A percentile compares a stretch with the other conserved stretches of the same genome.
Evolutionary conservation across 129 eudicot species (phyloP).

Genomic region (Flaveria bidentis): DNA sequence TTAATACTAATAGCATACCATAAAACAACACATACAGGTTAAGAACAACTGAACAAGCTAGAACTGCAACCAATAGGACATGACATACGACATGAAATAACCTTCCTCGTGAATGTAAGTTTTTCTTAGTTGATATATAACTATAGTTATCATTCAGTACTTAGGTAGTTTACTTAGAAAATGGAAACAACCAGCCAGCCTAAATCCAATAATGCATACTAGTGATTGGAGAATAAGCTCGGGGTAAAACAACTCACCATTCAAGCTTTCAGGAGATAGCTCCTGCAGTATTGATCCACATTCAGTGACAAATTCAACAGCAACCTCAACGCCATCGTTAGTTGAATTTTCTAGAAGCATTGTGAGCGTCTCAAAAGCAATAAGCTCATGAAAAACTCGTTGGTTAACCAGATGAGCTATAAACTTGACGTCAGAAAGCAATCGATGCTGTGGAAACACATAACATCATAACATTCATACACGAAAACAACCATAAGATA

Average conservation of each 20-base stretch:
- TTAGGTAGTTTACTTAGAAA: neutral
- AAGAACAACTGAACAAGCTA: no score
- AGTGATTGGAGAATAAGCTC: no score
- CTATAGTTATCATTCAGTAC: neutral
- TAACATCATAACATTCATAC: neutral
- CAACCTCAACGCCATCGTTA: slow-evolving; percentile 97
- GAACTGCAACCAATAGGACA: neutral
- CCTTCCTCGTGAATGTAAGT: neutral
- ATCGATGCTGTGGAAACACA: slow-evolving; percentile 60
- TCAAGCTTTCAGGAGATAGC: slow-evolving; percentile 74
- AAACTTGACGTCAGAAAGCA: slow-evolving; percentile 87
- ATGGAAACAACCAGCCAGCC: neutral
- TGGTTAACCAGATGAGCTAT: slow-evolving; percentile 95
- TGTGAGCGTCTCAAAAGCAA: slow-evolving; percentile 88
- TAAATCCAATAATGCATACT: neutral
- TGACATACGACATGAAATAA: neutral
- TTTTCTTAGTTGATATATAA: neutral
- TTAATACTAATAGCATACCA: no score
- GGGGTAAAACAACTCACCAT: slow-evolving; percentile 54
- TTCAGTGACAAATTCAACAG: slow-evolving; percentile 91
- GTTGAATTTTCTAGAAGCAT: slow-evolving; percentile 80
- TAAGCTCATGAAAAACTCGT: slow-evolving; percentile 85
- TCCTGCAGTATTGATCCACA: slow-evolving; percentile 95
- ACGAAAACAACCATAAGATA: neutral
- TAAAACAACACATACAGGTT: no score